phyloP scores from a whole-genome alignment of 331 rosid genomes.

The Ulmus americana region DNA sequence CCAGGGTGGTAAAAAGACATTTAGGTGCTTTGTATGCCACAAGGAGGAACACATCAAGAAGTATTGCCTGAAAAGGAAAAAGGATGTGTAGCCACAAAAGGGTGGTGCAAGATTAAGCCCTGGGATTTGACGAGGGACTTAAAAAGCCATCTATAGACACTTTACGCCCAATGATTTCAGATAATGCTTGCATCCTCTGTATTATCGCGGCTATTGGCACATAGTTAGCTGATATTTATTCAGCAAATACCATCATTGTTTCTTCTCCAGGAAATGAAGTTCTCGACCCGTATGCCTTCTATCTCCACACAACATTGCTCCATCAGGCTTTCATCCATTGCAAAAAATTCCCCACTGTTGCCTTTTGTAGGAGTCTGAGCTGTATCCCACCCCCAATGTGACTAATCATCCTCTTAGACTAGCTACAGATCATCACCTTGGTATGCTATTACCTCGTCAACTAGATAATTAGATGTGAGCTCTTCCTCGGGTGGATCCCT shows the following conservation, averaged over 20 bases:
- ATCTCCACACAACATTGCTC: background rate
- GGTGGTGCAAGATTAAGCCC: no score
- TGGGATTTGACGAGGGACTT: no score
- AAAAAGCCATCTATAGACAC: background rate
- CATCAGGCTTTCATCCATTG: background rate
- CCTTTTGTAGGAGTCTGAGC: constrained; percentile 1
- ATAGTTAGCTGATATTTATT: background rate
- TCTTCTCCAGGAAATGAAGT: no score
- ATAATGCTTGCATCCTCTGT: constrained; percentile 2
- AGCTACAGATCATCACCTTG: no score
- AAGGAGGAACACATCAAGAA: no score
- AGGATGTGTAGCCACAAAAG: no score
- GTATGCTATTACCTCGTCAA: no score
- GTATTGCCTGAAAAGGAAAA: no score
- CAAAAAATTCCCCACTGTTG: constrained; percentile 1
- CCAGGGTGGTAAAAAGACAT: no score
- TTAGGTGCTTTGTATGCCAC: no score
- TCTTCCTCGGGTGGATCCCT: no score
- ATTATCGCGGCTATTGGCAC: background rate
- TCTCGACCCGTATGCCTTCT: constrained; percentile 8
- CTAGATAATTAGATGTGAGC: no score
- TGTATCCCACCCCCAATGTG: constrained; percentile 4
- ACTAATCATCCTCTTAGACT: constrained; percentile 6
- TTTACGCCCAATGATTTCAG: background rate
- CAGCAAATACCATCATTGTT: constrained; percentile 4